Evolutionary conservation across 257 asterid species (phyloP).

Genomic region (Catharanthus roseus): DNA sequence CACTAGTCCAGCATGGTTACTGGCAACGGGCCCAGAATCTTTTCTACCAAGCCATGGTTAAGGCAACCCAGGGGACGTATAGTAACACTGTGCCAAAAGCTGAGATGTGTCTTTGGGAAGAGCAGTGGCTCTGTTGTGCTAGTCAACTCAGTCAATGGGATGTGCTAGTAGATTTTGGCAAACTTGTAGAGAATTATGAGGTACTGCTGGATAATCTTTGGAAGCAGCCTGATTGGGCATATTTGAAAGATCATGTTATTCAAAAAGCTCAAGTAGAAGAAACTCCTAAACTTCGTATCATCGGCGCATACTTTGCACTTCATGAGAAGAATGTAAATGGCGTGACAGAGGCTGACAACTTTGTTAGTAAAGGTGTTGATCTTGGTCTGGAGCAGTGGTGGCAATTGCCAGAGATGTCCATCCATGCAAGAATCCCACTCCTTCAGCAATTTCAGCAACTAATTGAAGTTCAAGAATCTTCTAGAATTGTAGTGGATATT

Average conservation of each 20-base stretch:
- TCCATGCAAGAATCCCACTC: conserved; percentile 90
- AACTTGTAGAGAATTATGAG: conserved; percentile 88
- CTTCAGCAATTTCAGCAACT: conserved; percentile 98
- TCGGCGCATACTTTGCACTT: conserved; percentile 95
- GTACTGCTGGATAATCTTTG: conserved; percentile 90
- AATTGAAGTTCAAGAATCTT: conserved; percentile 98
- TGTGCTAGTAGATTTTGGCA: conserved; percentile 87
- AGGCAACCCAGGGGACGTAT: conserved; percentile 98
- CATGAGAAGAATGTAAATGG: conserved; percentile 91
- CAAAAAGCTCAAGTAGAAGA: conserved; percentile 99
- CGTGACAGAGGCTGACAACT: conserved; percentile 85
- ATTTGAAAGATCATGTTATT: conserved; percentile 82
- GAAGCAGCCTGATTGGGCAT: conserved; percentile 99
- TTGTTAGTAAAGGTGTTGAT: conserved; percentile 93
- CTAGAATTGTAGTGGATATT: conserved; percentile 82
- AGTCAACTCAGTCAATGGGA: conserved; percentile 98
- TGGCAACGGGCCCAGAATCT: conserved; percentile 98
- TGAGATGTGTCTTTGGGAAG: conserved; percentile 99
- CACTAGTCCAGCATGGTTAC: conserved; percentile 98
- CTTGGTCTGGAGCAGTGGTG: conserved; percentile 99
- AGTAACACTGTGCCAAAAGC: conserved; percentile 95
- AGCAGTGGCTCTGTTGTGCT: conserved; percentile 96
- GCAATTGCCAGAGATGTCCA: conserved; percentile 99
- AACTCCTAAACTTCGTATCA: conserved; percentile 88
- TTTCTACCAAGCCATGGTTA: conserved; percentile 96